These are phyloP conservation scores for Crucihimalaya himalaica DNA, from an alignment of 345 rosid species.

Conservation along the genomic window DNA sequence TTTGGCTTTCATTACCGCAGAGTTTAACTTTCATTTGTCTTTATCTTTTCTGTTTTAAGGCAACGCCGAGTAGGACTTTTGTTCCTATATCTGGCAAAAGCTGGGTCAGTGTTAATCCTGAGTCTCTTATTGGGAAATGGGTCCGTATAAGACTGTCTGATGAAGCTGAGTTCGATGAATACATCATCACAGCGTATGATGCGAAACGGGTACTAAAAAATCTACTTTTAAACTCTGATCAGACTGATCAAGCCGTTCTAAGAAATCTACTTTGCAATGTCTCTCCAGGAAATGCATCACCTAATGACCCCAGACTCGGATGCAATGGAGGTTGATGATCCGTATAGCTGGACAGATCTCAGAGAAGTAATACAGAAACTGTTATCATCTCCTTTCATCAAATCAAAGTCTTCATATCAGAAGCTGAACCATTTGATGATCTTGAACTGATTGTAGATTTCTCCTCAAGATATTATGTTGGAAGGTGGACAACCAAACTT, in stretches of 20 bases:
- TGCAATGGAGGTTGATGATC: conserved; percentile 11
- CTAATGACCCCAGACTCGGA: neutral
- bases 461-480: neutral
- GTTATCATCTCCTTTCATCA: neutral
- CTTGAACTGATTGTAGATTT: conserved; percentile 12
- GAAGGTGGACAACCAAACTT: neutral
- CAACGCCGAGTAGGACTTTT: neutral
- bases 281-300: conserved; percentile 21
- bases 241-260: neutral
- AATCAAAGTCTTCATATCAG: neutral
- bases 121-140: conserved; percentile 11
- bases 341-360: conserved; percentile 3
- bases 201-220: neutral
- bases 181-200: conserved; percentile 16
- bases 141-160: neutral
- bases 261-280: neutral
- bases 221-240: no score
- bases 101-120: conserved; percentile 12
- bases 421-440: neutral
- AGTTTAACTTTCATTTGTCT: neutral
- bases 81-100: neutral
- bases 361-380: conserved; percentile 21
- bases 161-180: neutral
- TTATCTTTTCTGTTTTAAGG: neutral
- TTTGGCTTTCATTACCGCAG: neutral